Conservation (phyloP, 164 flowering plant species). For the Magnolia kwangsiensis region DNA sequence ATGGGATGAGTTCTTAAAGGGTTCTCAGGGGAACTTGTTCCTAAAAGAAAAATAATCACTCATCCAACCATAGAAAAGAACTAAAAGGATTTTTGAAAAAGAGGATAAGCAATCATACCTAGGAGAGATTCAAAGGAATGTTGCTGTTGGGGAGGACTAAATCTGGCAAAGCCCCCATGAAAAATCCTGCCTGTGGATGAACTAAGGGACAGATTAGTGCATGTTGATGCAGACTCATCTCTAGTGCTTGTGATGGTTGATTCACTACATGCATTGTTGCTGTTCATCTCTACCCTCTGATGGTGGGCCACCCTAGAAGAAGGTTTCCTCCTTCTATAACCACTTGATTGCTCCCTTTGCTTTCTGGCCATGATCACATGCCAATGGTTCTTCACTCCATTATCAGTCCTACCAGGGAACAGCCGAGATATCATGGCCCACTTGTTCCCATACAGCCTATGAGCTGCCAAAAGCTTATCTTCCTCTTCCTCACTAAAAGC, state of each 20-base stretch:
- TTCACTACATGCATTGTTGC: slow-evolving; percentile 38
- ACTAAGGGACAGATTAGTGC: slow-evolving; percentile 51
- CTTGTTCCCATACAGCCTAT: slow-evolving; percentile 60
- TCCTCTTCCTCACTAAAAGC: slow-evolving; percentile 76
- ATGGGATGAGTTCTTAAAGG: no score
- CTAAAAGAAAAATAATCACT: background rate
- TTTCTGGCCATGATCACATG: slow-evolving; percentile 69
- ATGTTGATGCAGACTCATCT: slow-evolving; percentile 51
- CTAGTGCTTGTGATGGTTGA: slow-evolving; percentile 35
- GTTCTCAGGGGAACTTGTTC: background rate
- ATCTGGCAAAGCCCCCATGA: slow-evolving; percentile 18
- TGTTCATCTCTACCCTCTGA: slow-evolving; percentile 10
- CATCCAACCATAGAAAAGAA: background rate
- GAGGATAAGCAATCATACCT: slow-evolving; percentile 11
- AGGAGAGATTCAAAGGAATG: slow-evolving; percentile 11
- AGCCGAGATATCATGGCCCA: slow-evolving; percentile 65
- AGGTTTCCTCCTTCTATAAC: slow-evolving; percentile 40
- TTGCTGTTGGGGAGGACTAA: slow-evolving; percentile 14
- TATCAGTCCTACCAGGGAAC: slow-evolving; percentile 71
- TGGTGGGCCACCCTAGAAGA: slow-evolving; percentile 7
- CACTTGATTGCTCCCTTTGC: slow-evolving; percentile 45
- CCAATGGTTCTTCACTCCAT: slow-evolving; percentile 80
- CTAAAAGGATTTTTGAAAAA: background rate
- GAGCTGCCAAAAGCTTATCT: slow-evolving; percentile 57
- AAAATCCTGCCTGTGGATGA: slow-evolving; percentile 21